Evolutionary conservation across 169 alveolate species (phyloP).

Genomic region (Pseudocohnilembus persalinus): DNA sequence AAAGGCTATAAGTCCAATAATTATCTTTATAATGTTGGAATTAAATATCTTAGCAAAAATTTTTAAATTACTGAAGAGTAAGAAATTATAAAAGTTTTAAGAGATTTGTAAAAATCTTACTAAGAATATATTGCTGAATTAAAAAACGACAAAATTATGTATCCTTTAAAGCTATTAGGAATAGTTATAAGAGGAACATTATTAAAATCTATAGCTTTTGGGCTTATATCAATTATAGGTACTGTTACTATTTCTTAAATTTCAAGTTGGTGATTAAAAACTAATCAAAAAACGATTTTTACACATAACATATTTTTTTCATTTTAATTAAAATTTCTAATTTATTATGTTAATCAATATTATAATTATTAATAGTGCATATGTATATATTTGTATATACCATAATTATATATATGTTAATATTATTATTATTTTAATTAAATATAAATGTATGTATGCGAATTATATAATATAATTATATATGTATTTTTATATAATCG

Average conservation of each 20-base stretch:
- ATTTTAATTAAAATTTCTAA: background rate
- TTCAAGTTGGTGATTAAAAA: too few relatives aligned
- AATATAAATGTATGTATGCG: too few relatives aligned
- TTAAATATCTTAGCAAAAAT: too few relatives aligned
- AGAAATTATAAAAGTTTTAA: too few relatives aligned
- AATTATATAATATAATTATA: too few relatives aligned
- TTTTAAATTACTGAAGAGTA: background rate
- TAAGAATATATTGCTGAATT: background rate
- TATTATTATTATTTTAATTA: too few relatives aligned
- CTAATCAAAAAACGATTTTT: too few relatives aligned
- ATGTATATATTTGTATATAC: too few relatives aligned
- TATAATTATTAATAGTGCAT: too few relatives aligned
- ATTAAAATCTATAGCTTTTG: background rate
- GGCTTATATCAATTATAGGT: background rate
- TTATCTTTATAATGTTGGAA: background rate
- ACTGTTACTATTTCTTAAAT: too few relatives aligned
- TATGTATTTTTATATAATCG: too few relatives aligned
- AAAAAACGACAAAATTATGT: background rate
- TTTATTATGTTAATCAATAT: background rate
- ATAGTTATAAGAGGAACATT: background rate
- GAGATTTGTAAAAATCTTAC: background rate
- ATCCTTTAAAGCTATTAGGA: background rate
- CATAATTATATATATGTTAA: too few relatives aligned
- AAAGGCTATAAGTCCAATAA: background rate
- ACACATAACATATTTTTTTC: background rate